These are phyloP conservation scores for Hypoxylon crocopeplum DNA, from an alignment of 495 filamentous ascomycete genomes.

Conservation along the genomic window DNA sequence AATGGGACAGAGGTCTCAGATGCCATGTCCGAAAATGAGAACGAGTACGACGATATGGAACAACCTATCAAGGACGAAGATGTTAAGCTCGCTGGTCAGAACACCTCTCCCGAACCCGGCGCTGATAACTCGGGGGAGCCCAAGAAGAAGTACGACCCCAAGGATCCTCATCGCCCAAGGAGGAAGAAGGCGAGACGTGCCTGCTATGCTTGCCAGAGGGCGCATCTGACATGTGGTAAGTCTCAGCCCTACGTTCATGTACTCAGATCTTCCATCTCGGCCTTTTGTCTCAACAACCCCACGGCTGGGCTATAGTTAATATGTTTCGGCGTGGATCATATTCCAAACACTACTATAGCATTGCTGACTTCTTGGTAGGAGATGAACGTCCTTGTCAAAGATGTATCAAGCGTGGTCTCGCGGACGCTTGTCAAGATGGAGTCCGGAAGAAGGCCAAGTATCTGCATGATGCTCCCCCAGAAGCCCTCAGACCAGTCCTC, in stretches of 20 bases:
- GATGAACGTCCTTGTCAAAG: conserved; percentile 88
- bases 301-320: conserved; percentile 16
- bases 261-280: conserved; percentile 25
- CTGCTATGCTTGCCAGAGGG: conserved; percentile 95
- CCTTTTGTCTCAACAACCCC: conserved; percentile 28
- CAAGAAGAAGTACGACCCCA: conserved; percentile 72
- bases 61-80: conserved; percentile 57
- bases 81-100: conserved; percentile 66
- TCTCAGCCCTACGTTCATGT: conserved; percentile 42
- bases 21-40: conserved; percentile 61
- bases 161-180: conserved; percentile 85
- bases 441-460: conserved; percentile 99
- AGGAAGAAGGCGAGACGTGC: conserved; percentile 96
- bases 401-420: conserved; percentile 91
- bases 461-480: conserved; percentile 91
- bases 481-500: conserved; percentile 63
- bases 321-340: conserved; percentile 9
- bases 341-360: conserved; percentile 17
- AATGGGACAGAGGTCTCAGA: conserved; percentile 59
- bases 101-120: conserved; percentile 50
- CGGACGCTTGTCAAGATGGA: conserved; percentile 91
- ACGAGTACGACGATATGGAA: conserved; percentile 58
- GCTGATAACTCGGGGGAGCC: conserved; percentile 52
- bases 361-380: conserved; percentile 46
- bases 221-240: conserved; percentile 98